phyloP scores from a whole-genome alignment of 2,329 filamentous ascomycete genomes.

The Ascochyta clinopodiicola region DNA sequence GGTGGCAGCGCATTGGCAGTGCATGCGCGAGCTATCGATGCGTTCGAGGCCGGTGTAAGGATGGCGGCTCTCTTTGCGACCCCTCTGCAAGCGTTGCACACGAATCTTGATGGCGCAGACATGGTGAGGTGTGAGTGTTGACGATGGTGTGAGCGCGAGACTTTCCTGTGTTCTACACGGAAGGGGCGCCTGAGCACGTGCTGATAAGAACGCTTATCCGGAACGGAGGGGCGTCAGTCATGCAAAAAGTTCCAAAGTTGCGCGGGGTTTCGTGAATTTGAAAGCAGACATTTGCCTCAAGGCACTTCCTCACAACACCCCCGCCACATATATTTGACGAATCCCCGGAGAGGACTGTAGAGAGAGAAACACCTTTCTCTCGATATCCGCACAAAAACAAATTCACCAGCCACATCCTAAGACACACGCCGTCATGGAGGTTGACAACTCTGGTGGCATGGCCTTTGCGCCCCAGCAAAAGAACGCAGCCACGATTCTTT shows the following conservation, averaged over 20 bases:
- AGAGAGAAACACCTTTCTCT: neutral
- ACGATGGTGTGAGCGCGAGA: constrained; percentile 7
- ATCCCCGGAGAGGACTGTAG: constrained; percentile 2
- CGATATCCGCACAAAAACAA: neutral
- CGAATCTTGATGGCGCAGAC: constrained; percentile 27
- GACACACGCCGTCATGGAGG: constrained; percentile 45
- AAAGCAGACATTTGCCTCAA: constrained; percentile 35
- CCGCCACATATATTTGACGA: constrained; percentile 3
- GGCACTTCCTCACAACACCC: neutral
- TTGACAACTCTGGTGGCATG: constrained; percentile 45
- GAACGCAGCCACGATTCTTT: constrained; percentile 77
- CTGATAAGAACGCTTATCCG: constrained; percentile 31
- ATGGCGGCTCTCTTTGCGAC: constrained; percentile 12
- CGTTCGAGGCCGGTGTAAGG: constrained; percentile 7
- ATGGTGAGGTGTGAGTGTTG: constrained; percentile 23
- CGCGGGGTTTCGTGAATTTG: constrained; percentile 39
- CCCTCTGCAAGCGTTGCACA: constrained; percentile 34
- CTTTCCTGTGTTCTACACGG: constrained; percentile 13
- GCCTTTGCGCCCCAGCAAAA: constrained; percentile 49
- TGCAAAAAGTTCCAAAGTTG: constrained; percentile 33
- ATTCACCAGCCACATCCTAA: neutral
- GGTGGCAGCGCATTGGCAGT: neutral
- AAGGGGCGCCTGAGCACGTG: constrained; percentile 32
- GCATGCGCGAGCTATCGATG: constrained; percentile 13
- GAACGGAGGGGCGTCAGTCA: constrained; percentile 19